Base-by-base conservation (phyloP, 2,329 filamentous ascomycete genomes). In the Zymoseptoria crescenta region DNA sequence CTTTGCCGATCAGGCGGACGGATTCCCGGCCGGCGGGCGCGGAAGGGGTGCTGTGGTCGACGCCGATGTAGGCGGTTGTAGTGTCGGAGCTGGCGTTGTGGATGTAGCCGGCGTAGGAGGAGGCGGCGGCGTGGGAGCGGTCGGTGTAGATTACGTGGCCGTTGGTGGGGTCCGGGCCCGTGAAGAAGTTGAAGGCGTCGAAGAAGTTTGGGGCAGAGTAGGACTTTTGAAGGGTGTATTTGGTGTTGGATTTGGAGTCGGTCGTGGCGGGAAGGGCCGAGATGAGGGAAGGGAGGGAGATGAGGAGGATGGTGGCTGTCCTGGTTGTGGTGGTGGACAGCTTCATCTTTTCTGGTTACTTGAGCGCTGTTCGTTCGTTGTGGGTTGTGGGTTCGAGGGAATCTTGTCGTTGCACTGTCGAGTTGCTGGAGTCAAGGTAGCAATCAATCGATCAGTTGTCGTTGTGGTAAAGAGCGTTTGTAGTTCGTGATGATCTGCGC, bases 1-100 rank as follows among this genome's bases (percentile, higher is more conserved):
- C 73, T 60, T 77, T 78, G 66, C 75, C 77, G 41, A 74, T 74
- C 4, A 82, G 64, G 13, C 80, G 77, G 8, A 83, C 69, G 56
- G 77, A 79, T 13, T 74, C 71, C 3, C 80, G 72, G 54, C 75
- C 76, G 8, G 71, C 65, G 5, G 73, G 70, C 8, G 73, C 69
- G 28, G 45, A 19, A 21, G 28, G 29, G 9, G 63, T 73, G 52
- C 67, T 68, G 49, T 66, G 65, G 62, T 81, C 79, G 20, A 79
- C 77, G 54, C 79, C 78, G 59, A 81, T 74, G 56, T 76, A 77
- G 19, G 76, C 74, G 8, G 69, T 69, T 49, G 63, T 65, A 9
- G 65, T 62, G 49, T 70, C 68, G 19, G 70, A 66, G 35, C 65
- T 63, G 4, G 70, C 64, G 54, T 73, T 66, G 62, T 73, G 72